phyloP scores from a whole-genome alignment of 2,329 filamentous ascomycete genomes.

The Raffaelea arxii region DNA sequence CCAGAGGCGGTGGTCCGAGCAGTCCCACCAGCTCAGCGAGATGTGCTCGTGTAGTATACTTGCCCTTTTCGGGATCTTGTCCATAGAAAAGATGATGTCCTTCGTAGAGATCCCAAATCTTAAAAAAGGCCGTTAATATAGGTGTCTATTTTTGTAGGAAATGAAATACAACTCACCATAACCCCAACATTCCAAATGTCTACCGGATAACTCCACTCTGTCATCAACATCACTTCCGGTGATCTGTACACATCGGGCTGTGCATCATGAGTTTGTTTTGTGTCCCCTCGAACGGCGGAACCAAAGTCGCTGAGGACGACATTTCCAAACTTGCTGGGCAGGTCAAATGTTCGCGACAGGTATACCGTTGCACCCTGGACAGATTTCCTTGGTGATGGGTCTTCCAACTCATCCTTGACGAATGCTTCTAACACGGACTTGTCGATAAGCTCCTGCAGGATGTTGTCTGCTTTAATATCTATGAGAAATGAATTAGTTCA shows the following conservation, averaged over 20 bases:
- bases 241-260: conserved; percentile 25
- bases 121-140: too few species aligned
- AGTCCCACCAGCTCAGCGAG: too few species aligned
- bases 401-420: conserved; percentile 21
- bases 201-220: conserved; percentile 24
- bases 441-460: conserved; percentile 22
- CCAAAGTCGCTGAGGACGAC: conserved; percentile 27
- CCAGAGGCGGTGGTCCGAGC: too few species aligned
- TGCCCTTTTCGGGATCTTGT: conserved; percentile 21
- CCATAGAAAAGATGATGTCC: conserved; percentile 24
- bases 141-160: too few species aligned
- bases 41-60: too few species aligned
- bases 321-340: too few species aligned
- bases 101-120: conserved; percentile 28
- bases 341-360: conserved; percentile 21
- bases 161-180: too few species aligned
- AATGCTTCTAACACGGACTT: conserved; percentile 23
- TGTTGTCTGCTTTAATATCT: conserved; percentile 33
- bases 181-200: conserved; percentile 29
- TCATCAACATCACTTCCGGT: too few species aligned
- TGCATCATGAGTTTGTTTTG: conserved; percentile 18
- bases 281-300: conserved; percentile 19
- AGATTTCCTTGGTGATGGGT: conserved; percentile 26
- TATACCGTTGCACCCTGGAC: conserved; percentile 23
- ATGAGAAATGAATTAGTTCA: too few species aligned